Percentiles rank a stretch among this genome's conserved stretches.
Conservation (phyloP, 2,329 filamentous ascomycete genomes). For the Colletotrichum camelliae region DNA sequence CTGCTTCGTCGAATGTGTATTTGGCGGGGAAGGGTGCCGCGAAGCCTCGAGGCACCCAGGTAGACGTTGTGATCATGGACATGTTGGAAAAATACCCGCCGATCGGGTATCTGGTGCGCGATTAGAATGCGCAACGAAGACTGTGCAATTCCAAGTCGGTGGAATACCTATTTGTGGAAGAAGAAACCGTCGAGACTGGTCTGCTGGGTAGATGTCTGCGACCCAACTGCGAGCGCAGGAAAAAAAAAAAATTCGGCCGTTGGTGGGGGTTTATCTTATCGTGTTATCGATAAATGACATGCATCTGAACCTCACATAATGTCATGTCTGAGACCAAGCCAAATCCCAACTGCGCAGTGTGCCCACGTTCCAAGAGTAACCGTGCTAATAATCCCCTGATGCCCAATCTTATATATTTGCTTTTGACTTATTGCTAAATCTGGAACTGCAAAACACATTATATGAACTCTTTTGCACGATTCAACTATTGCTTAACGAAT, state of each 20-base stretch:
- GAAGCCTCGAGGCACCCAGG: conserved; percentile 80
- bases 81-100: conserved; percentile 36
- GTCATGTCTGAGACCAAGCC: not conserved
- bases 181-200: not conserved
- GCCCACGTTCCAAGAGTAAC: not conserved
- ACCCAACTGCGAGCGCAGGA: not conserved
- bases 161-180: not conserved
- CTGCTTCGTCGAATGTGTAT: conserved; percentile 77
- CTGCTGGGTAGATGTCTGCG: not conserved
- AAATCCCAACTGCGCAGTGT: not conserved
- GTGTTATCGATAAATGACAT: conserved; percentile 9
- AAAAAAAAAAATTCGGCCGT: conserved; percentile 16
- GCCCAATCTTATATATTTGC: not conserved
- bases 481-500: not conserved
- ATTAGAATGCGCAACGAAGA: not conserved
- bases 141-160: not conserved
- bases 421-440: not conserved
- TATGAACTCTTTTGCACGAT: not conserved
- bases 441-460: not conserved
- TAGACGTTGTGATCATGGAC: conserved; percentile 79
- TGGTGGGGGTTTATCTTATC: conserved; percentile 25
- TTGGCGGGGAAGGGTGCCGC: conserved; percentile 78
- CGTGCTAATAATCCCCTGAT: not conserved
- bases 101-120: not conserved
- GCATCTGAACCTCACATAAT: not conserved